These are phyloP conservation scores for Puccinia sorghi DNA, from an alignment of 1,284 basidiomycete genomes.

Conservation along the genomic window DNA sequence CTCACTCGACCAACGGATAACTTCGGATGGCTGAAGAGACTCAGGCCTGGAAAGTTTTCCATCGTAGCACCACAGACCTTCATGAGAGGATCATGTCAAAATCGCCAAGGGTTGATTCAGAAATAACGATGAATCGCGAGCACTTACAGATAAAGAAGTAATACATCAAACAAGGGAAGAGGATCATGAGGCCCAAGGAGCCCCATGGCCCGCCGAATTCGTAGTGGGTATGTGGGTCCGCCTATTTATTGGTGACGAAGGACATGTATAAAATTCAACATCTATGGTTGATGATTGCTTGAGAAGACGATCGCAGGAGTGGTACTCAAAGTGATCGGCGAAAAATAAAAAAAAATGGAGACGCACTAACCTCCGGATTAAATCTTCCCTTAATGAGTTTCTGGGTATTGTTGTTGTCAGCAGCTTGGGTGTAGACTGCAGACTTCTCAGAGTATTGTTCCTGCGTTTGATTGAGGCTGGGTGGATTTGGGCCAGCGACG, in stretches of 20 bases:
- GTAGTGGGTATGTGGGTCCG: conserved; percentile 24
- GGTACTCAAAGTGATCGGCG: no score
- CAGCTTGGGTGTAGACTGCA: not conserved
- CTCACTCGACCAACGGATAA: conserved; percentile 31
- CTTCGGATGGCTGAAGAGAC: conserved; percentile 6
- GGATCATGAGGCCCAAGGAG: conserved; percentile 87
- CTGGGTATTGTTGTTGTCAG: not conserved
- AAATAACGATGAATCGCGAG: no score
- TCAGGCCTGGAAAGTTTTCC: conserved; percentile 33
- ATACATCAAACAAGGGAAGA: conserved; percentile 91
- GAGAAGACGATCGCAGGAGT: no score
- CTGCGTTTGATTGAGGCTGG: not conserved
- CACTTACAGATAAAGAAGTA: conserved; percentile 87
- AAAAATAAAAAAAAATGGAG: no score
- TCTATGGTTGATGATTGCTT: no score
- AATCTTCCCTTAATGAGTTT: conserved; percentile 13
- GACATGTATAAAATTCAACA: no score
- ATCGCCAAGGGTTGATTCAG: not conserved
- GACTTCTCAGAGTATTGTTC: conserved; percentile 20
- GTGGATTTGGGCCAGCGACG: not conserved
- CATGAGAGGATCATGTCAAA: conserved; percentile 47
- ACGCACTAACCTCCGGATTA: conserved; percentile 23
- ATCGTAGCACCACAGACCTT: conserved; percentile 52
- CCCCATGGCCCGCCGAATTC: conserved; percentile 93
- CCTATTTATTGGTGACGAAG: not conserved